Percentiles rank a stretch among this genome's conserved stretches.
phyloP scores from a whole-genome alignment of 192 early-diverging fungal species.

The Coemansia furcata region DNA sequence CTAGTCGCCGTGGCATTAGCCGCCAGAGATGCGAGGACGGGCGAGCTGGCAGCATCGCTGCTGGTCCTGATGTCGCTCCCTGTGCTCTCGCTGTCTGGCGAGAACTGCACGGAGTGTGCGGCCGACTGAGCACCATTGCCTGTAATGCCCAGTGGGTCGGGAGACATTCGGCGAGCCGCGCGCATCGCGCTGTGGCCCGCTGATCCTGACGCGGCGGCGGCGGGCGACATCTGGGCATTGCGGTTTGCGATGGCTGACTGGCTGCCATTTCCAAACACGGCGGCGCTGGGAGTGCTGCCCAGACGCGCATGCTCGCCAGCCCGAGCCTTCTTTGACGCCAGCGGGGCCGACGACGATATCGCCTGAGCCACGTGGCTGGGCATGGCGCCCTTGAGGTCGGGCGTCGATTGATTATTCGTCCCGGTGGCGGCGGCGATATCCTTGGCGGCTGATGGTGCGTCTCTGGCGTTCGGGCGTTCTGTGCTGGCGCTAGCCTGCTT shows the following conservation, averaged over 20 bases:
- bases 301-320: slow-evolving; percentile 14
- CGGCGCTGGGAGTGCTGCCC: slow-evolving; percentile 16
- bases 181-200: neutral
- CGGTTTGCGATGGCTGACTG: neutral
- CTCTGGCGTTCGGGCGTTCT: neutral
- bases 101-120: neutral
- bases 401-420: slow-evolving; percentile 4
- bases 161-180: neutral
- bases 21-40: slow-evolving; percentile 32
- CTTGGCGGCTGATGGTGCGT: neutral
- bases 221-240: neutral
- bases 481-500: neutral
- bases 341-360: slow-evolving; percentile 13
- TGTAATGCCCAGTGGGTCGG: slow-evolving; percentile 37
- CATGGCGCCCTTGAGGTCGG: slow-evolving; percentile 10
- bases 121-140: neutral
- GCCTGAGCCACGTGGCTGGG: slow-evolving; percentile 9
- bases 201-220: neutral
- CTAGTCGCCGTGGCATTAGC: slow-evolving; percentile 48
- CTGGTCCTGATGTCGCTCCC: neutral
- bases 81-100: neutral
- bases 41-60: slow-evolving; percentile 18
- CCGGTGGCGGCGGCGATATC: neutral
- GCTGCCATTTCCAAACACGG: slow-evolving; percentile 9
- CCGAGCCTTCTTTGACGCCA: neutral